Evolutionary conservation across 1,284 basidiomycete species (phyloP), one percentile per base, ranked within the genome.

Genomic region (Mixia osmundae): DNA sequence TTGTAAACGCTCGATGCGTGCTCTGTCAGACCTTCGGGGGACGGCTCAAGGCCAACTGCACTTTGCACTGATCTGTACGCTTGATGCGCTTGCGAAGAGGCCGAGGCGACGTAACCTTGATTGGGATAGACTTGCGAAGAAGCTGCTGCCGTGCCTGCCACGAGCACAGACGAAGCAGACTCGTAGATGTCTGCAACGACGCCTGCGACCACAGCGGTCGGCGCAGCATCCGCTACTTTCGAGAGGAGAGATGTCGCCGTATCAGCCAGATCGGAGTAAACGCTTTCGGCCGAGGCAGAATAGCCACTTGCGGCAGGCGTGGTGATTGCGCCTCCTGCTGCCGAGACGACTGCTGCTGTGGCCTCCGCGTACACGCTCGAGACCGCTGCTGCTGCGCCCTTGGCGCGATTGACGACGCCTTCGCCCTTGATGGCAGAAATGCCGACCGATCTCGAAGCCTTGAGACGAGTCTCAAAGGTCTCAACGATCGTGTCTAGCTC

Each of bases 351-450:
- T n/a, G n/a, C 30, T 11, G 19, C 34, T 15, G 39, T 36, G 29
- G 39, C 39, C 14, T 25, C 34, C 7, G 35, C 20, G 25, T 35
- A 36, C 21, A 32, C 25, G 10, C 34, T 36, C 4, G 31, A 35
- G 3, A 40, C 20, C 10, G 29, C 35, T 10, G 22, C 35, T n/a
- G 27, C 21, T 11, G 34, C 39, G 16, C 31, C 25, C n/a, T 43
- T 39, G 2, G 45, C 47, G 20, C 44, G 45, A 23, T 44, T 33
- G 18, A 25, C 28, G 8, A 47, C 37, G 14, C 48, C 47, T 15
- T 48, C 42, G 33, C 48, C 48, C 38, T 43, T 46, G 32, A 48
- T 21, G 27, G 43, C 41, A 14, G 31, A 29, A 38, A 44, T 40
- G 3, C 47, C 48, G 22, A 42, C 40, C 26, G 34, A 15, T 6